These are phyloP conservation scores for Colletotrichum scovillei DNA, from an alignment of 2,329 filamentous ascomycete genomes.

Conservation along the genomic window DNA sequence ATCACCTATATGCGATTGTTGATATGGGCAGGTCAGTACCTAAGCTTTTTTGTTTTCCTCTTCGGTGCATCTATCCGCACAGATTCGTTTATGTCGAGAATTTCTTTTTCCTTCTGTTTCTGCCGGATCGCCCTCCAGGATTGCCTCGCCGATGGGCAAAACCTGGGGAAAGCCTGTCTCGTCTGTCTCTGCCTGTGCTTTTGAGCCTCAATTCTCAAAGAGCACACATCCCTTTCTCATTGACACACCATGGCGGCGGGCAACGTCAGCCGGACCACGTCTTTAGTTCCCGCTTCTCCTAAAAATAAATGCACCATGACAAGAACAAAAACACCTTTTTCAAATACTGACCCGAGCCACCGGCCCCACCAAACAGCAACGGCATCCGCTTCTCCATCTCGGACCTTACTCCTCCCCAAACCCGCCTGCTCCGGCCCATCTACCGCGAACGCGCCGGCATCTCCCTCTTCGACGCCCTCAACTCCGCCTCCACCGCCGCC, in stretches of 20 bases:
- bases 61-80: too few relatives aligned
- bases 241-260: not conserved
- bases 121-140: not conserved
- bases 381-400: slow-evolving; percentile 94
- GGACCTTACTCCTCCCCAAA: slow-evolving; percentile 76
- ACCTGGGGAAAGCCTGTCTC: not conserved
- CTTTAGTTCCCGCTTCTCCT: not conserved
- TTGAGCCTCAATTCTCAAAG: not conserved
- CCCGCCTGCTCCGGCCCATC: slow-evolving; percentile 80
- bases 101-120: not conserved
- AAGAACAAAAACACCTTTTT: not conserved
- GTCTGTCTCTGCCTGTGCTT: not conserved
- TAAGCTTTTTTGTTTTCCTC: slow-evolving; percentile 21
- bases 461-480: slow-evolving; percentile 87
- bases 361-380: slow-evolving; percentile 69
- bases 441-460: slow-evolving; percentile 84
- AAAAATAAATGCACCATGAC: not conserved
- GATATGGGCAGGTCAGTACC: slow-evolving; percentile 68
- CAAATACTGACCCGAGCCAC: slow-evolving; percentile 12
- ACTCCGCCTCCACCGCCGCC: slow-evolving; percentile 52
- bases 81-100: not conserved
- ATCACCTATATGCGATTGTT: slow-evolving; percentile 66
- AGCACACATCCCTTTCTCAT: not conserved
- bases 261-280: not conserved
- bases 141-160: not conserved